Evolutionary conservation across 768 basidiomycete species (phyloP).

Genomic region (Holtermannia corniformis): DNA sequence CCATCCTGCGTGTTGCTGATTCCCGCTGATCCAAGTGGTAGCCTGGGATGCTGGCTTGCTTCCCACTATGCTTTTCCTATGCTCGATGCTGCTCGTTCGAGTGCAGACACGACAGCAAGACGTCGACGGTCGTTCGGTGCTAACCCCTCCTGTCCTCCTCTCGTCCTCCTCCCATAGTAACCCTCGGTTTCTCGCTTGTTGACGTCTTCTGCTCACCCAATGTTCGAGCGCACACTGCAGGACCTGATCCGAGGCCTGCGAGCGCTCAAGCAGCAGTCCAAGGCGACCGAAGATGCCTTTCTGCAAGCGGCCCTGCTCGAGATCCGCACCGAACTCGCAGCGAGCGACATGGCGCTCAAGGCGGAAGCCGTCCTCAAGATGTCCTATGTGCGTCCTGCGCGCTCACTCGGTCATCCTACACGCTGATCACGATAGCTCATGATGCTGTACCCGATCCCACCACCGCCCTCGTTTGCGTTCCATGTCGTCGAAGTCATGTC

Average conservation of each 20-base stretch:
- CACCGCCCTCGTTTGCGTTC: conserved; percentile 90
- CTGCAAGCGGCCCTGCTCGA: conserved; percentile 59
- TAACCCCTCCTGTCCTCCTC: too few relatives aligned
- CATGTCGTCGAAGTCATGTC: conserved; percentile 98
- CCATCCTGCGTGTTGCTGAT: background rate
- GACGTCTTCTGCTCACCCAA: too few relatives aligned
- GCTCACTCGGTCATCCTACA: conserved; percentile 6
- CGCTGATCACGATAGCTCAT: conserved; percentile 58
- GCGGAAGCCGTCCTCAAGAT: conserved; percentile 90
- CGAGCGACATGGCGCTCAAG: conserved; percentile 94
- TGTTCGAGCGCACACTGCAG: conserved; percentile 95
- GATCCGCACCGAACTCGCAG: conserved; percentile 80
- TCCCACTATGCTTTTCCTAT: too few relatives aligned
- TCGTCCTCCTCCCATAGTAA: too few relatives aligned
- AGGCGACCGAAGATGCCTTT: conserved; percentile 58
- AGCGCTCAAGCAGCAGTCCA: conserved; percentile 88
- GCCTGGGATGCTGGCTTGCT: too few relatives aligned
- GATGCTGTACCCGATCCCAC: conserved; percentile 79
- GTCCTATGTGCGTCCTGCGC: conserved; percentile 66
- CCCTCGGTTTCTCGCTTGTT: too few relatives aligned
- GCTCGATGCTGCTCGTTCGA: too few relatives aligned
- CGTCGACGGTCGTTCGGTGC: too few relatives aligned
- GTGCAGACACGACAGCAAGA: too few relatives aligned
- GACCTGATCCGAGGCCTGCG: conserved; percentile 91
- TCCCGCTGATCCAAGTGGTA: background rate